Percentiles rank a stretch among this genome's conserved stretches.
Conservation (phyloP, 495 filamentous ascomycete species). For the Echria macrotheca region DNA sequence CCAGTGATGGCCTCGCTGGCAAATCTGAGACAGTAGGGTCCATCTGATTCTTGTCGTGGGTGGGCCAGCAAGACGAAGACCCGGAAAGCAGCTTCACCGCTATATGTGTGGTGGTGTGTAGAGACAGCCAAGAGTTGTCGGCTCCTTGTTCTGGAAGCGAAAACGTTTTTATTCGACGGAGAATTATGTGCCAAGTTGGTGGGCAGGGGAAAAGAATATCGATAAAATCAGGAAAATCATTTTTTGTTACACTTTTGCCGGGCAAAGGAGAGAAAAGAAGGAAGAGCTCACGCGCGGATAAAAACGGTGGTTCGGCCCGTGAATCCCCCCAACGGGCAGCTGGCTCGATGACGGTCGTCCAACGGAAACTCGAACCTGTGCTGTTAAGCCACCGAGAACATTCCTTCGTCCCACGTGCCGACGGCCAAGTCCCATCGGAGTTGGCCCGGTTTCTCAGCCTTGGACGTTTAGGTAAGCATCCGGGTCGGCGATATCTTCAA, state of each 20-base stretch:
- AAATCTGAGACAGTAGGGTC: conserved; percentile 7
- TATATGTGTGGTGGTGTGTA: not conserved
- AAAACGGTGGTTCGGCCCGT: conserved; percentile 11
- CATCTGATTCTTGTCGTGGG: conserved; percentile 3
- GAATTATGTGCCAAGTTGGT: no score
- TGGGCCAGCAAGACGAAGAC: not conserved
- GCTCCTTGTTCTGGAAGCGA: conserved; percentile 5
- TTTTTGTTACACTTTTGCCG: not conserved
- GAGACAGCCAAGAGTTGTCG: not conserved
- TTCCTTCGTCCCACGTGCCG: not conserved
- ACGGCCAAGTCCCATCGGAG: not conserved
- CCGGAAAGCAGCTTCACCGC: conserved; percentile 1
- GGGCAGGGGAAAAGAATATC: not conserved
- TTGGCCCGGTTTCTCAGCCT: not conserved
- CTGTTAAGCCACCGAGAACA: not conserved
- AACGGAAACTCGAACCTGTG: no score
- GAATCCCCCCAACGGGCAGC: not conserved
- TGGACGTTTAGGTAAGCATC: not conserved
- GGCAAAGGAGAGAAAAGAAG: no score
- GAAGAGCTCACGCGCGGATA: not conserved
- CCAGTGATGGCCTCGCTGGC: conserved; percentile 10
- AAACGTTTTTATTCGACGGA: not conserved
- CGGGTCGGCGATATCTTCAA: no score
- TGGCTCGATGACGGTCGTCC: not conserved
- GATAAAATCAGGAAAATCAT: conserved; percentile 1